phyloP scores from a whole-genome alignment of 768 basidiomycete species.

The Cystofilobasidium bisporidii region DNA sequence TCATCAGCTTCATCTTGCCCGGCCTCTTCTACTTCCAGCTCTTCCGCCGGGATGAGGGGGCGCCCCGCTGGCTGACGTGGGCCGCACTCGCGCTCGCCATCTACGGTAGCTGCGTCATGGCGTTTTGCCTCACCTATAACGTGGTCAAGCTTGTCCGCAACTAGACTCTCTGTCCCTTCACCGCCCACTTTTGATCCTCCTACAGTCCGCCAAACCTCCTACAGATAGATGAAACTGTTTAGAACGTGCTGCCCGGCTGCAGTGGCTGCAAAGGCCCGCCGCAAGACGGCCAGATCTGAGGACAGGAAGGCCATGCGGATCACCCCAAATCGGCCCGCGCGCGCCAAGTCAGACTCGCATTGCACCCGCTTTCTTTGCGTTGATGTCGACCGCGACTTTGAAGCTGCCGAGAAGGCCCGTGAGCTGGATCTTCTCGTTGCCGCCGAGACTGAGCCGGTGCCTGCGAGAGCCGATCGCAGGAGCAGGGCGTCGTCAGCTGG shows the following conservation, averaged over 20 bases:
- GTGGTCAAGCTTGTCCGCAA: constrained; percentile 11
- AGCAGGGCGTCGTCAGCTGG: too few relatives aligned
- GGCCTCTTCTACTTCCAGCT: constrained; percentile 83
- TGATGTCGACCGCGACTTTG: constrained; percentile 74
- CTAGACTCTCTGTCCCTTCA: neutral
- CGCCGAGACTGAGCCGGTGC: constrained; percentile 82
- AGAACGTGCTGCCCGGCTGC: too few relatives aligned
- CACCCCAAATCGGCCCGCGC: too few relatives aligned
- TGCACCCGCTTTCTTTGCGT: constrained; percentile 4
- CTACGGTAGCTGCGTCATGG: constrained; percentile 70
- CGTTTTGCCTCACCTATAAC: constrained; percentile 52
- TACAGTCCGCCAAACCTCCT: too few relatives aligned
- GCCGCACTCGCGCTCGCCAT: constrained; percentile 57
- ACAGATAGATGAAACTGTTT: too few relatives aligned
- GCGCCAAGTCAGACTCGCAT: neutral
- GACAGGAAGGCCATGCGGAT: neutral
- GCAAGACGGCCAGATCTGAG: too few relatives aligned
- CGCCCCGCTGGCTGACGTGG: constrained; percentile 50
- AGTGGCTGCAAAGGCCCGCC: too few relatives aligned
- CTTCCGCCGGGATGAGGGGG: constrained; percentile 55
- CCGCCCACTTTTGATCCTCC: too few relatives aligned
- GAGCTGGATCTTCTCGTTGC: constrained; percentile 86
- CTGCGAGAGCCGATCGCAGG: constrained; percentile 35
- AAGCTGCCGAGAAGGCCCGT: constrained; percentile 84
- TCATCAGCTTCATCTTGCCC: constrained; percentile 91